Percentiles rank a stretch among this genome's conserved stretches.
These are phyloP conservation scores for Mucor racemosus DNA, from an alignment of 371 early-diverging fungal species.

Conservation along the genomic window DNA sequence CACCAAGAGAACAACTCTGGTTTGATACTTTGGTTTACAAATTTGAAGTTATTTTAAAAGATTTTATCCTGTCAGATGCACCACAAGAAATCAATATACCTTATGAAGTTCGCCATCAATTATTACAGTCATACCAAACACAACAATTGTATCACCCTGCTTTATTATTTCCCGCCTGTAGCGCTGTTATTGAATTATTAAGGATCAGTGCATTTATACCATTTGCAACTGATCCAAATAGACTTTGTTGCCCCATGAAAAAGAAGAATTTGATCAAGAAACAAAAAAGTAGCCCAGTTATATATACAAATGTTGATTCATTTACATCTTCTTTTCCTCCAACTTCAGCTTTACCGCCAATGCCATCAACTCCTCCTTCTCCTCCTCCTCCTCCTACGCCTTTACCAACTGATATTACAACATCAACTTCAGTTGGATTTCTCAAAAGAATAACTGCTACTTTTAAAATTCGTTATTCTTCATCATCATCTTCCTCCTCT, in stretches of 20 bases:
- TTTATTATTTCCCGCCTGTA: slow-evolving; percentile 36
- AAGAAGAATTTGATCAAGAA: neutral
- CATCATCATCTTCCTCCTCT: neutral
- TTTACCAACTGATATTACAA: neutral
- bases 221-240: slow-evolving; percentile 37
- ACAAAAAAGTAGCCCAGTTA: neutral
- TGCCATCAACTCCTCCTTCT: neutral
- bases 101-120: slow-evolving; percentile 36
- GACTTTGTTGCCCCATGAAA: slow-evolving; percentile 15
- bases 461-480: slow-evolving; percentile 9
- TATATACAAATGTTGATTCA: neutral
- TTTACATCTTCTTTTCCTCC: neutral
- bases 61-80: slow-evolving; percentile 38
- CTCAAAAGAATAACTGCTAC: slow-evolving; percentile 16
- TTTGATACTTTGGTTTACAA: slow-evolving; percentile 34
- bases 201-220: slow-evolving; percentile 49
- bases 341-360: neutral
- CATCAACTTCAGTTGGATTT: slow-evolving; percentile 7
- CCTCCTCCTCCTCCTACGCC: slow-evolving; percentile 1
- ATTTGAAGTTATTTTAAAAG: slow-evolving; percentile 37
- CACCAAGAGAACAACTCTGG: slow-evolving; percentile 25
- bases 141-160: slow-evolving; percentile 41
- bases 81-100: slow-evolving; percentile 51
- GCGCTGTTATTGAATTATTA: slow-evolving; percentile 41
- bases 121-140: slow-evolving; percentile 32